Evolutionary conservation across 2,329 filamentous ascomycete species (phyloP).

Genomic region (Chrysoporthe puriensis): DNA sequence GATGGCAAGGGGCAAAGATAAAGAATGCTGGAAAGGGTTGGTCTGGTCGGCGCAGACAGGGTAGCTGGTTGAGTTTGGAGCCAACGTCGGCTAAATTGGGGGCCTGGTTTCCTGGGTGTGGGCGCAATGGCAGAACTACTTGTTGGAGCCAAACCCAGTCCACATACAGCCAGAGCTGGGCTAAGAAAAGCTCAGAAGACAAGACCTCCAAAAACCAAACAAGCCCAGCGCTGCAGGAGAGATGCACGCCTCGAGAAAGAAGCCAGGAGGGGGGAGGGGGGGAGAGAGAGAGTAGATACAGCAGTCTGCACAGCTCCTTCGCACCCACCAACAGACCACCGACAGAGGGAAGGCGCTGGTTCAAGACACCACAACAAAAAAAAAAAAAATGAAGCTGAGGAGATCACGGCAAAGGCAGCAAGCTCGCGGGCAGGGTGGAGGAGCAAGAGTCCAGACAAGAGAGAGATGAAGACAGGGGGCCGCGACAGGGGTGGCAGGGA

Average conservation of each 20-base stretch:
- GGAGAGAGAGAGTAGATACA: too few relatives aligned
- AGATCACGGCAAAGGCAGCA: background rate
- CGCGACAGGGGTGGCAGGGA: slow-evolving; percentile 1
- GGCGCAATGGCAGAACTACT: background rate
- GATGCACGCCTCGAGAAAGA: background rate
- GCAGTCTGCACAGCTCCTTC: too few relatives aligned
- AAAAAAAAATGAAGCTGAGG: background rate
- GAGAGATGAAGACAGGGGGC: slow-evolving; percentile 6
- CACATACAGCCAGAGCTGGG: background rate
- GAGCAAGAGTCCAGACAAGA: background rate
- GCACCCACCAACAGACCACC: too few relatives aligned
- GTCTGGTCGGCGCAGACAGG: background rate
- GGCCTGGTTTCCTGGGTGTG: background rate
- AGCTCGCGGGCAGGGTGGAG: background rate
- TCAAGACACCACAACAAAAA: too few relatives aligned
- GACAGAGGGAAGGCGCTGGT: too few relatives aligned
- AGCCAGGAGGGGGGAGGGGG: too few relatives aligned
- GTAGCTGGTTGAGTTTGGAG: background rate
- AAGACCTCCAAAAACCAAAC: background rate
- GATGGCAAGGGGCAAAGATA: background rate
- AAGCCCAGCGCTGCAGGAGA: background rate
- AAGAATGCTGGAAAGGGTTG: background rate
- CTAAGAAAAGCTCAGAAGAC: background rate
- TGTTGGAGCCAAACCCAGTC: background rate
- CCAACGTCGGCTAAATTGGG: background rate